These are phyloP conservation scores for Cytospora paraplurivora DNA, from an alignment of 2,329 filamentous ascomycete species.

Conservation along the genomic window DNA sequence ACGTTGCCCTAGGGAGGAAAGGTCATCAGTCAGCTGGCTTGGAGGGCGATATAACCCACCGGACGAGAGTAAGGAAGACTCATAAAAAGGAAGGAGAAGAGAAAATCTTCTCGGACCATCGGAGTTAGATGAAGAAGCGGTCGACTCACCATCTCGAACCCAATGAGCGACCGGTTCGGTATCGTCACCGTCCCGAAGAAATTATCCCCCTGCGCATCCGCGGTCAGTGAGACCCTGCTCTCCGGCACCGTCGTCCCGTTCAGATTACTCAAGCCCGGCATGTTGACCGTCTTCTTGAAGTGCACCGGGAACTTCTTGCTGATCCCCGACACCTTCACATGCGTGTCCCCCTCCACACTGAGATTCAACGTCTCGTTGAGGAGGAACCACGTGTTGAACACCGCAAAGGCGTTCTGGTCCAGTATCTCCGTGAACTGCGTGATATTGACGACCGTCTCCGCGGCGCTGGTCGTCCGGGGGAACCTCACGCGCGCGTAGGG, in stretches of 20 bases:
- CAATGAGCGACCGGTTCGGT: conserved; percentile 65
- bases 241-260: conserved; percentile 55
- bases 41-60: not conserved
- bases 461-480: conserved; percentile 52
- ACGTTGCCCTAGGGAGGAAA: conserved; percentile 58
- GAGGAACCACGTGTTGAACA: conserved; percentile 59
- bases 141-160: conserved; percentile 61
- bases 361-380: conserved; percentile 53
- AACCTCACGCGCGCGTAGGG: conserved; percentile 56
- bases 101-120: too few relatives aligned
- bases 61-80: not conserved
- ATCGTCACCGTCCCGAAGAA: conserved; percentile 62
- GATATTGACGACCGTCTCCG: conserved; percentile 54
- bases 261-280: conserved; percentile 58
- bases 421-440: conserved; percentile 51
- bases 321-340: conserved; percentile 54
- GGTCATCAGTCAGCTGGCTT: not conserved
- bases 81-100: not conserved
- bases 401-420: conserved; percentile 51
- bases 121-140: not conserved
- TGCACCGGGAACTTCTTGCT: conserved; percentile 50
- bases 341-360: conserved; percentile 54
- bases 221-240: conserved; percentile 48
- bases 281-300: conserved; percentile 57
- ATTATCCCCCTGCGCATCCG: conserved; percentile 54